Conservation (phyloP, 768 basidiomycete genomes). For the Mrakia gelida region DNA sequence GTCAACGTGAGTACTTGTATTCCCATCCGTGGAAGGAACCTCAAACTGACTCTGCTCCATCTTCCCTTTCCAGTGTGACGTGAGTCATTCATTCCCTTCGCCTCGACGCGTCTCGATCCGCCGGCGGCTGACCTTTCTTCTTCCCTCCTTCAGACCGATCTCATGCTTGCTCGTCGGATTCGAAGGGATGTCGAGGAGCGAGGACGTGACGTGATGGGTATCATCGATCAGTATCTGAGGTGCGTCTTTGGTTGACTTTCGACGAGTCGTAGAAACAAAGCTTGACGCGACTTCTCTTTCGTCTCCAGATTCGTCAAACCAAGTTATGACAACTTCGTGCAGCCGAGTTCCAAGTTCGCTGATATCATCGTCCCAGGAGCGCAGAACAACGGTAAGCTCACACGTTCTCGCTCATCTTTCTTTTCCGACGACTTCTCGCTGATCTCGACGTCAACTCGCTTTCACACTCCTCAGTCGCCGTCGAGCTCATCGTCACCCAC, state of each 20-base stretch:
- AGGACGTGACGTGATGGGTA: slow-evolving; percentile 75
- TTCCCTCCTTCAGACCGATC: slow-evolving; percentile 64
- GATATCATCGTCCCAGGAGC: slow-evolving; percentile 97
- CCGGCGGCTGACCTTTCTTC: slow-evolving; percentile 24
- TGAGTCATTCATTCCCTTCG: neutral
- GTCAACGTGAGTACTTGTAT: slow-evolving; percentile 24
- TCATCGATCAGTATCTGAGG: slow-evolving; percentile 72
- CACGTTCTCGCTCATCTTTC: neutral
- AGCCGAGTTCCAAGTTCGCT: slow-evolving; percentile 76
- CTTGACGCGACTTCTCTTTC: neutral
- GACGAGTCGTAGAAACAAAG: slow-evolving; percentile 14
- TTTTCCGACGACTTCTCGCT: neutral
- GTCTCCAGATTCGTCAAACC: slow-evolving; percentile 78
- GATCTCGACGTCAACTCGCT: neutral
- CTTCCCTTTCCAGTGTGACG: slow-evolving; percentile 4
- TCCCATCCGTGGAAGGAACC: too few species aligned
- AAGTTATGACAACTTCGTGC: slow-evolving; percentile 88
- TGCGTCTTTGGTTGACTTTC: neutral
- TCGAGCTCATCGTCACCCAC: slow-evolving; percentile 88
- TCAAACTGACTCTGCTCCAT: neutral
- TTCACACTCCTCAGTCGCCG: slow-evolving; percentile 56
- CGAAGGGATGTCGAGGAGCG: slow-evolving; percentile 82
- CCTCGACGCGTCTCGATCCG: slow-evolving; percentile 28
- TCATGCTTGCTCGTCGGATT: slow-evolving; percentile 94
- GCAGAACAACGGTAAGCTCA: slow-evolving; percentile 57